A percentile compares a stretch with the other conserved stretches of the same genome.
Evolutionary conservation across 148 eudicot species (phyloP).

Genomic region (Nyssa sinensis): DNA sequence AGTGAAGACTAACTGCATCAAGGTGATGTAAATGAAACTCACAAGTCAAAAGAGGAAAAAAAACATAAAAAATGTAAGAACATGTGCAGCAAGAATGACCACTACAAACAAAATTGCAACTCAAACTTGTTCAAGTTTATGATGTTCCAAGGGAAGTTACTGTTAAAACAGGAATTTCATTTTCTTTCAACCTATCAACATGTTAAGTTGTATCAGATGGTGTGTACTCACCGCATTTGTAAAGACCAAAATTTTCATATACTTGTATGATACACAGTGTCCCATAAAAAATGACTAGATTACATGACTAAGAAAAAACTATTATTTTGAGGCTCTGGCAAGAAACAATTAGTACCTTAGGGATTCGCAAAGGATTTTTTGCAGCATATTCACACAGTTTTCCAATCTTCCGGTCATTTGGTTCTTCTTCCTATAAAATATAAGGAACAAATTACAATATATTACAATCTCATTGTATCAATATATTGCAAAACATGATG

Average conservation of each 20-base stretch:
- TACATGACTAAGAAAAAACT: neutral
- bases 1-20: neutral
- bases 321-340: neutral
- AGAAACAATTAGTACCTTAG: constrained; percentile 58
- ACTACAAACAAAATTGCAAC: neutral
- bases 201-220: neutral
- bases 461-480: neutral
- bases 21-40: neutral
- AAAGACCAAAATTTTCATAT: neutral
- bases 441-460: neutral
- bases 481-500: neutral
- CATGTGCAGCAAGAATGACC: neutral
- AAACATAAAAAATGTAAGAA: neutral
- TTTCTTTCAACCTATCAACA: neutral
- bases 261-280: neutral
- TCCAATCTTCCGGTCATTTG: constrained; percentile 86
- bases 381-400: constrained; percentile 95
- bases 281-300: neutral
- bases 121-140: neutral
- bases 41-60: neutral
- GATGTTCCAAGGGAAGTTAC: neutral
- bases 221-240: neutral
- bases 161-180: neutral
- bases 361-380: constrained; percentile 89
- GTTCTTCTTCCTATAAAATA: constrained; percentile 70